Evolutionary conservation across 2,329 filamentous ascomycete species (phyloP), one percentile per base, ranked within the genome.

Genomic region (Sclerotinia trifoliorum): DNA sequence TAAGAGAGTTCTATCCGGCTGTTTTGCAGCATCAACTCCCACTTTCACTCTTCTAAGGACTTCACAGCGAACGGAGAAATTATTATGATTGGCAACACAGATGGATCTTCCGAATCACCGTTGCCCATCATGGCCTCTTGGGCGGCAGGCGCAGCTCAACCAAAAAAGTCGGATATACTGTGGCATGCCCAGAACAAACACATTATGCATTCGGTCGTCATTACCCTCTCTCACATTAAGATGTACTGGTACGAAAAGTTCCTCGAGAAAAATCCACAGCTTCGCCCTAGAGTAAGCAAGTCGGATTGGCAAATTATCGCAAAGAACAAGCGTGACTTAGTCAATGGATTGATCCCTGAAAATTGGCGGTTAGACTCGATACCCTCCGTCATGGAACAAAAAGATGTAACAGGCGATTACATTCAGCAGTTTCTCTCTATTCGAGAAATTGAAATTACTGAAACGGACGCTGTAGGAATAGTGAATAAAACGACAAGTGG

Each of bases 401-500:
- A 81, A 73, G 85, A 87, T 75, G 81, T 88, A 11, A 87, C 85
- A 0, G 84, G 84, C 7, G 68, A 78, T 19, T 88, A 84, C 71
- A 83, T 88, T 55, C 82, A 85, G 42, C 82, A 87, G 65, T 88
- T 82, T 70, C 79, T 89, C 1, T 80, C 78, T 7, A 68, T 80
- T 26, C 75, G 80, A 52, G 87, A 89, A 72, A 79, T 88, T 17
- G 81, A 84, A 54, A 88, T 89, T 68, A 90, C 87, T 0, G 85
- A 88, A 72, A 84, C 83, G 6, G 83, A 86, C 74, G 85, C 86
- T 4, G 81, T 84, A 7, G 83, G 81, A 0, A 86, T 89, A 67
- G 82, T 84, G 0, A 78, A 82, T 61, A 83, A 83, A 56, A 87
- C 85, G 1, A 81, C 80, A 0, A 78, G 79, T 2, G 86, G 86